Evolutionary conservation across 2,329 filamentous ascomycete genomes (phyloP).

Genomic region (Exserohilum turcica): DNA sequence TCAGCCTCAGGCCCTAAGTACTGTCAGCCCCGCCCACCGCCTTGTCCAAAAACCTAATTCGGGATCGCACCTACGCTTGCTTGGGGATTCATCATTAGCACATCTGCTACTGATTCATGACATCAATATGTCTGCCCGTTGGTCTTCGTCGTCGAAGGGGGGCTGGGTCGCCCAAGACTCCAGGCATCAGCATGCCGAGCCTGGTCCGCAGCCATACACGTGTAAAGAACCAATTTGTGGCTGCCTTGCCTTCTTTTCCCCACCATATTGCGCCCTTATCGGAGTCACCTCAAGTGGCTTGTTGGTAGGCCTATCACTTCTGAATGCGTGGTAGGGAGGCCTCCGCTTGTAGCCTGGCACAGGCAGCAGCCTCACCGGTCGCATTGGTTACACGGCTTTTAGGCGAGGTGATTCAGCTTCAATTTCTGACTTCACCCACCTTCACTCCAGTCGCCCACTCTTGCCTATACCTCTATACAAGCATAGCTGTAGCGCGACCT

Average conservation of each 20-base stretch:
- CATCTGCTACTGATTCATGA: no score
- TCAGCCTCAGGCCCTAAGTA: not conserved
- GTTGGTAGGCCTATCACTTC: not conserved
- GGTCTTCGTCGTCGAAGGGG: no score
- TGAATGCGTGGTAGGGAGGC: slow-evolving; percentile 7
- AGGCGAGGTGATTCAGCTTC: not conserved
- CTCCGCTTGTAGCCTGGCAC: slow-evolving; percentile 6
- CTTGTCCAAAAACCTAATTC: no score
- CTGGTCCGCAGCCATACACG: not conserved
- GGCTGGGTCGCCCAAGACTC: not conserved
- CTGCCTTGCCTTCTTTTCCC: not conserved
- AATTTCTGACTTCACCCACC: not conserved
- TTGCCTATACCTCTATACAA: no score
- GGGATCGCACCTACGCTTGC: no score
- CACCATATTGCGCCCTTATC: not conserved
- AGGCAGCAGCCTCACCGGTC: slow-evolving; percentile 7
- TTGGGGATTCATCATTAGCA: no score
- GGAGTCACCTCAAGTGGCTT: not conserved
- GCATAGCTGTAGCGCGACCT: not conserved
- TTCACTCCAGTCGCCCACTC: no score
- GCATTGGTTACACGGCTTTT: slow-evolving; percentile 2
- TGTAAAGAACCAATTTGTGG: not conserved
- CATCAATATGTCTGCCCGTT: no score
- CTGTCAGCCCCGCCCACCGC: no score
- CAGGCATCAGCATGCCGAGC: not conserved